Percentiles rank a stretch among this genome's conserved stretches.
Evolutionary conservation across 208 protist genomes (phyloP).

Genomic region (Acanthamoeba lugdunensis): DNA sequence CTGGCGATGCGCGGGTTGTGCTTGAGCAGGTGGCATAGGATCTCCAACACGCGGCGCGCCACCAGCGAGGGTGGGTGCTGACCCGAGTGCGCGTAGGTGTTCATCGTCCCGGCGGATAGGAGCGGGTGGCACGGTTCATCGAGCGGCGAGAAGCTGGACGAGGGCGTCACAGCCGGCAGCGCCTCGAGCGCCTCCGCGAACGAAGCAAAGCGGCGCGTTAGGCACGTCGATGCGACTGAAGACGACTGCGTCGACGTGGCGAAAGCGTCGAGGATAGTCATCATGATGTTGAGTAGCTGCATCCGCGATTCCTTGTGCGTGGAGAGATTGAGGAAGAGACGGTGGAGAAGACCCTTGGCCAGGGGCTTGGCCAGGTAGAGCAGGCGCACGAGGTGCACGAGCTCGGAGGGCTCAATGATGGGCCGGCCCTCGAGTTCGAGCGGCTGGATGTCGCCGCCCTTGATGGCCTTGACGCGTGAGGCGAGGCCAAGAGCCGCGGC

Average conservation of each 20-base stretch:
- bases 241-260: neutral
- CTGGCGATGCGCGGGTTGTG: conserved; percentile 69
- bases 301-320: conserved; percentile 54
- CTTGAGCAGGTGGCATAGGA: conserved; percentile 67
- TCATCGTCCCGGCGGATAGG: conserved; percentile 57
- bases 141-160: conserved; percentile 67
- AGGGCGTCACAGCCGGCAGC: conserved; percentile 21
- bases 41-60: conserved; percentile 56
- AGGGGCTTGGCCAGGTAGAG: conserved; percentile 74
- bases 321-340: conserved; percentile 72
- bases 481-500: neutral
- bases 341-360: conserved; percentile 66
- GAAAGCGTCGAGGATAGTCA: conserved; percentile 58
- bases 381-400: conserved; percentile 63
- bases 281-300: conserved; percentile 71
- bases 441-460: conserved; percentile 17
- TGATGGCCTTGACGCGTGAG: neutral
- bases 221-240: neutral
- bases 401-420: conserved; percentile 21
- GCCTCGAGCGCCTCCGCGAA: conserved; percentile 64
- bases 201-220: conserved; percentile 26
- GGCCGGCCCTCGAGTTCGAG: conserved; percentile 54
- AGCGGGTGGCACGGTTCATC: conserved; percentile 49
- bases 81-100: conserved; percentile 55
- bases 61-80: conserved; percentile 68